These are phyloP conservation scores for Candida maris DNA, from an alignment of 805 yeast species.

Conservation along the genomic window DNA sequence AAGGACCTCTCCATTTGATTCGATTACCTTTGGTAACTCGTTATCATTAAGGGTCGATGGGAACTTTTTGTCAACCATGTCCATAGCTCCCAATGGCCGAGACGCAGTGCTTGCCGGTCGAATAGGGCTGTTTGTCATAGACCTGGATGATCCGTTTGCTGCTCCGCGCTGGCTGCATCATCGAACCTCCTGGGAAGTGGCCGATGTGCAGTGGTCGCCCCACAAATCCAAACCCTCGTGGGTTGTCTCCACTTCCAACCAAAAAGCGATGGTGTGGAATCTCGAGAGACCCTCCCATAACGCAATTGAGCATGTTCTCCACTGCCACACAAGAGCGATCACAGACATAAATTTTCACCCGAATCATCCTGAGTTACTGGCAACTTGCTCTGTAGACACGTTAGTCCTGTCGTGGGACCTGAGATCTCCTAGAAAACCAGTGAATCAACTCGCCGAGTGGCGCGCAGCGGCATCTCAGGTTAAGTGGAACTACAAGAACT, in stretches of 20 bases:
- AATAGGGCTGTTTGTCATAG: slow-evolving; percentile 83
- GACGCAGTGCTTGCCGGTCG: slow-evolving; percentile 90
- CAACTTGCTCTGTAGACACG: slow-evolving; percentile 92
- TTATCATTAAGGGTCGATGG: slow-evolving; percentile 86
- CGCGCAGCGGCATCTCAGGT: slow-evolving; percentile 92
- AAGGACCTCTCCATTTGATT: slow-evolving; percentile 29
- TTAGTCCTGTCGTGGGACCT: slow-evolving; percentile 88
- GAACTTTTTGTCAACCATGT: slow-evolving; percentile 80
- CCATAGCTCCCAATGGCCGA: slow-evolving; percentile 83
- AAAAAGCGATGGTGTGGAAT: slow-evolving; percentile 94
- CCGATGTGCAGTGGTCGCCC: slow-evolving; percentile 98
- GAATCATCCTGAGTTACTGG: slow-evolving; percentile 76
- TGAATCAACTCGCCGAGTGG: slow-evolving; percentile 86
- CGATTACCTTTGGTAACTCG: slow-evolving; percentile 74
- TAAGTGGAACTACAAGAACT: slow-evolving; percentile 81
- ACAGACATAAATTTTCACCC: slow-evolving; percentile 95
- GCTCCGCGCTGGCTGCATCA: slow-evolving; percentile 94
- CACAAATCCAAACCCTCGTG: slow-evolving; percentile 80
- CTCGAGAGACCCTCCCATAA: slow-evolving; percentile 55
- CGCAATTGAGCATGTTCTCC: slow-evolving; percentile 85
- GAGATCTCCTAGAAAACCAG: slow-evolving; percentile 73
- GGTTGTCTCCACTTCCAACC: slow-evolving; percentile 93
- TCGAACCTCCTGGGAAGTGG: slow-evolving; percentile 95
- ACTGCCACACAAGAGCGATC: slow-evolving; percentile 88
- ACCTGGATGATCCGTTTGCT: slow-evolving; percentile 90